A percentile compares a stretch with the other conserved stretches of the same genome.
These are phyloP conservation scores for Nakaseomyces kungkrabaensis DNA, from an alignment of 1,139 yeast genomes.

Conservation along the genomic window DNA sequence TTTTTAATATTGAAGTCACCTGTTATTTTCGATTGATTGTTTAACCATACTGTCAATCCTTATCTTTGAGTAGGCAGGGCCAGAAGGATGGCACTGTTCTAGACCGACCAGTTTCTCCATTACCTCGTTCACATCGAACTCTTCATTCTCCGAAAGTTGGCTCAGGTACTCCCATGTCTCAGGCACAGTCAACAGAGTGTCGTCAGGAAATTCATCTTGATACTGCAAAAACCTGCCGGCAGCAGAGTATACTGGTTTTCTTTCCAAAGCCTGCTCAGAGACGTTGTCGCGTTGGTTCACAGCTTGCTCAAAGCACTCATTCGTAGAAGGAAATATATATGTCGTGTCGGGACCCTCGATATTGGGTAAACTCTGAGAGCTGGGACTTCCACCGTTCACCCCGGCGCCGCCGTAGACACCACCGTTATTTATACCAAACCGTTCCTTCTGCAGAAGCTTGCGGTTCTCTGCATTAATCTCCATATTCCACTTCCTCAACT, in stretches of 20 bases:
- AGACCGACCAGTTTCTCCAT: constrained; percentile 52
- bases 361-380: constrained; percentile 2
- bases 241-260: constrained; percentile 3
- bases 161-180: constrained; percentile 74
- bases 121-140: constrained; percentile 48
- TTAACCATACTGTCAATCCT: constrained; percentile 35
- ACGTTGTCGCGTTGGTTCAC: constrained; percentile 3
- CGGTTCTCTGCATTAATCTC: constrained; percentile 14
- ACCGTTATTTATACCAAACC: not conserved
- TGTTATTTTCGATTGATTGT: constrained; percentile 3
- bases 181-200: constrained; percentile 53
- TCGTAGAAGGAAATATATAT: constrained; percentile 12
- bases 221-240: constrained; percentile 3
- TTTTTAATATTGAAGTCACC: not conserved
- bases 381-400: not conserved
- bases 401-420: not conserved
- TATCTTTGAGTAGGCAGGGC: constrained; percentile 62
- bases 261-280: not conserved
- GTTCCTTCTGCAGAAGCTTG: constrained; percentile 8
- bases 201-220: constrained; percentile 21
- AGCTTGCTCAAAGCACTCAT: constrained; percentile 8
- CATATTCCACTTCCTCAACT: constrained; percentile 9
- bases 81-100: constrained; percentile 72
- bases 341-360: constrained; percentile 2
- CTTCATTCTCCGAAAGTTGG: constrained; percentile 38